Evolutionary conservation across 2,329 filamentous ascomycete genomes (phyloP), one percentile per base, ranked within the genome.

Genomic region (Fusarium sp.): DNA sequence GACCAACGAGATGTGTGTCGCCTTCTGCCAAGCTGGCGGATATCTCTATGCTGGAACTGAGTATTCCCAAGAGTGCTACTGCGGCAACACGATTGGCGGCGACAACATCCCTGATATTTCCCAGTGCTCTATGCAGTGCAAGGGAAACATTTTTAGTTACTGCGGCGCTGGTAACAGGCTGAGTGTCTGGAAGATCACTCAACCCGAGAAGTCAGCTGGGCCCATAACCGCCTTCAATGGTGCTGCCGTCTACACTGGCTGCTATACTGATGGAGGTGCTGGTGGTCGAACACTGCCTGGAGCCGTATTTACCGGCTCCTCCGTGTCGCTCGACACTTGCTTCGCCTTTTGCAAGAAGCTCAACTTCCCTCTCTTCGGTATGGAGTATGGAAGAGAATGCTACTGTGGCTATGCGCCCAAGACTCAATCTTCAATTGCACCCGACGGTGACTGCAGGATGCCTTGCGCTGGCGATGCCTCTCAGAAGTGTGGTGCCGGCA

Each of bases 31-130:
- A 5, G 69, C 37, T 0, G 75, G 71, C 4, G 78, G 74, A 0
- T 84, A 79, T 68, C 68, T 69, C 6, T 84, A 80, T 71, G 83
- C 83, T 18, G 83, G 83, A 22, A 78, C 81, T 1, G 82, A 83
- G 64, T 83, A 83, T 65, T 75, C 78, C 5, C 67, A 68, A 39
- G 82, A 83, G 65, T 83, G 82, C 66, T 83, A 82, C 69, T 81
- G 80, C 57, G 79, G 79, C 11, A 75, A 80, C 67, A 68, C 50
- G 1, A 64, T 78, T 4, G 37, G 62, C 9, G 73, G 76, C 14
- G 67, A 65, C 10, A 62, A 72, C 20, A 68, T 64, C 35, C 33
- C 65, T 0, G 75, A 78, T 22, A 72, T 77, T 39, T 69, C 57
- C 3, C 75, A 79, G 62, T 79, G 77, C 54, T 77, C 68, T 2